Evolutionary conservation across 1,284 basidiomycete species (phyloP), one percentile per base, ranked within the genome.

Genomic region (Ceratobasidium sp.): DNA sequence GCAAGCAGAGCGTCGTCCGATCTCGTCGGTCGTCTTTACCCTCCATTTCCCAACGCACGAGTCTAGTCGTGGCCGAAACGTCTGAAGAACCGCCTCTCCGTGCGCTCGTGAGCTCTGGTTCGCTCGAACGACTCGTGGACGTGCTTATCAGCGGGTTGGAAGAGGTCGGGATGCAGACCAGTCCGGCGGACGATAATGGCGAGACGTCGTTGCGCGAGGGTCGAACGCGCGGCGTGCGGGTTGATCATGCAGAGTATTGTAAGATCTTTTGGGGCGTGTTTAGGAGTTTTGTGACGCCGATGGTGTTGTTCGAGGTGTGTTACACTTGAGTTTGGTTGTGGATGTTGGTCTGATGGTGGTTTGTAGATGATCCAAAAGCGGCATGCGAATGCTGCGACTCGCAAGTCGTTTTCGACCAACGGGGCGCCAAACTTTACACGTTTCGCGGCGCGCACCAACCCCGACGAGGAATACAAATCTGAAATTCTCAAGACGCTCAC

Each of bases 211-310:
- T 95, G 60, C 86, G 89, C 46, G 92, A 93, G 79, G 89, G 90
- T 9, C 92, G 90, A 85, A 92, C 91, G 0, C 86, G 93, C 55
- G 91, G 93, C 64, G 86, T 95, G 46, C 85, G 90, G 28, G 88
- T 95, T 12, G 94, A 95, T 84, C 89, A 91, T 68, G 86, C 83
- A 2, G 93, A 95, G 82, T 95, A 93, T 85, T 87, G 90, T 0
- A 87, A 87, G 53, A 88, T 93, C 3, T 95, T 94, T 92, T 95
- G 94, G 93, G 91, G 89, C 79, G 89, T 90, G 20, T 95, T 92
- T 83, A 88, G 94, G 60, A 94, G 92, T 81, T 94, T 95, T 81
- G 89, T 95, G 10, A 91, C 92, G 0, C 94, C 94, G 0, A 84
- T 92, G 28, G 92, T 93, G 0, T 92, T 95, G 81, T 95, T 95